phyloP scores from a whole-genome alignment of 192 early-diverging fungal species.

The Podila horticola region DNA sequence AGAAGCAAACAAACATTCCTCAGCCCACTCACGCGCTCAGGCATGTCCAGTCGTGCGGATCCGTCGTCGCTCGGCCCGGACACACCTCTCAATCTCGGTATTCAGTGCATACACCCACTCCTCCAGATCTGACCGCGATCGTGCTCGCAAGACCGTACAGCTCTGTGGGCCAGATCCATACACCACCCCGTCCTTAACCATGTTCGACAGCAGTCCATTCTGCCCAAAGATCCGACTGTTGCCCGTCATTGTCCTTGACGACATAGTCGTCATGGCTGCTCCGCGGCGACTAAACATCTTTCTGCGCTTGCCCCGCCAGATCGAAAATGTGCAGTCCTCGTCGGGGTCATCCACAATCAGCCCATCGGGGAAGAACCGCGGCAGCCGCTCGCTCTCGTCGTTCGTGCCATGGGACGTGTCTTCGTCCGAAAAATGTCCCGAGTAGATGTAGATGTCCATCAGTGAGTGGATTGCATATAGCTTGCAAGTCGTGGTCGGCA shows the following conservation, averaged over 20 bases:
- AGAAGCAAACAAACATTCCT: no score
- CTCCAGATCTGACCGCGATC: conserved; percentile 44
- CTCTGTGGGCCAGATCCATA: conserved; percentile 27
- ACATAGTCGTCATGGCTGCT: conserved; percentile 11
- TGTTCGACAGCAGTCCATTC: conserved; percentile 13
- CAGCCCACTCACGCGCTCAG: not conserved
- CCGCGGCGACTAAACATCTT: conserved; percentile 36
- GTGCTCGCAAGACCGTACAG: conserved; percentile 30
- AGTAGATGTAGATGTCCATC: conserved; percentile 53
- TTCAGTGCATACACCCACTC: conserved; percentile 56
- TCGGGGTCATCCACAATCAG: conserved; percentile 49
- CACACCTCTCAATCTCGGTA: conserved; percentile 50
- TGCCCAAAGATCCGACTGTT: conserved; percentile 35
- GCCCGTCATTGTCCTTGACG: conserved; percentile 4
- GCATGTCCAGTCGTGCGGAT: conserved; percentile 7
- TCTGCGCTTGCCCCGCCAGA: conserved; percentile 43
- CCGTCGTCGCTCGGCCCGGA: conserved; percentile 25
- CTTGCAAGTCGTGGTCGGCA: conserved; percentile 23
- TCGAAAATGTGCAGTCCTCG: conserved; percentile 54
- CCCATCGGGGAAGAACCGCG: conserved; percentile 46
- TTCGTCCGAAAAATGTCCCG: conserved; percentile 43
- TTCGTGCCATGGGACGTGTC: conserved; percentile 43
- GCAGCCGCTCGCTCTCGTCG: conserved; percentile 31
- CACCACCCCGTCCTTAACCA: conserved; percentile 39
- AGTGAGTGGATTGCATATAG: conserved; percentile 26